These are phyloP conservation scores for Hanseniaspora lindneri DNA, from an alignment of 805 yeast genomes.

Conservation along the genomic window DNA sequence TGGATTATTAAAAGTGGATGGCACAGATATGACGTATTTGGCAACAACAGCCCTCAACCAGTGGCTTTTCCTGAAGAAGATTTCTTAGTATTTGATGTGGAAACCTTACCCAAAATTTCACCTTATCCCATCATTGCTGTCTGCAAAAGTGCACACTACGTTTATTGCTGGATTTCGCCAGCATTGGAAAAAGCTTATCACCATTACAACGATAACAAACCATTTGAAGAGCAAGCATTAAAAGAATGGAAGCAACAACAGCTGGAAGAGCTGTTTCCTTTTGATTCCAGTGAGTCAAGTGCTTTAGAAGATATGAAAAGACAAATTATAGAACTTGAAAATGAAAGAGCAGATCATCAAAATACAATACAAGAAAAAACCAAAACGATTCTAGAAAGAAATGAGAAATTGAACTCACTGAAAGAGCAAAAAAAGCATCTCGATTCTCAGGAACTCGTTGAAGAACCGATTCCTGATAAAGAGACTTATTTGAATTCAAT, in stretches of 20 bases:
- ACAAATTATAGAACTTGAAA: neutral
- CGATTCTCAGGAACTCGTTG: neutral
- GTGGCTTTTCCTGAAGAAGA: slow-evolving; percentile 65
- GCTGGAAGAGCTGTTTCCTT: neutral
- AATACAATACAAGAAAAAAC: neutral
- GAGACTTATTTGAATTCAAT: neutral
- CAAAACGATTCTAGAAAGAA: neutral
- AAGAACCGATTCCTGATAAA: neutral
- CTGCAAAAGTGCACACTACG: slow-evolving; percentile 62
- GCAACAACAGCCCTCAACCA: slow-evolving; percentile 32
- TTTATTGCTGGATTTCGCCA: slow-evolving; percentile 96
- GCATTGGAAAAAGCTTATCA: slow-evolving; percentile 33
- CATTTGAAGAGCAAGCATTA: neutral
- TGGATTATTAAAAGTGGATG: slow-evolving; percentile 51
- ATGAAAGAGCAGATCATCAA: neutral
- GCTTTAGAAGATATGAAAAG: neutral
- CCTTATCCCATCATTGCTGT: slow-evolving; percentile 70
- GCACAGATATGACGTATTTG: slow-evolving; percentile 67
- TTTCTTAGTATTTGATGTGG: slow-evolving; percentile 77
- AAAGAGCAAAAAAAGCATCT: neutral
- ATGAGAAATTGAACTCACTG: neutral
- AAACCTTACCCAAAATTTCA: slow-evolving; percentile 64
- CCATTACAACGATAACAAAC: slow-evolving; percentile 12
- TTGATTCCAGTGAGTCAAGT: neutral
- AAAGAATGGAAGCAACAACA: slow-evolving; percentile 3